Base-by-base conservation (phyloP, 495 filamentous ascomycete species). In the Ascodesmis nigricans region DNA sequence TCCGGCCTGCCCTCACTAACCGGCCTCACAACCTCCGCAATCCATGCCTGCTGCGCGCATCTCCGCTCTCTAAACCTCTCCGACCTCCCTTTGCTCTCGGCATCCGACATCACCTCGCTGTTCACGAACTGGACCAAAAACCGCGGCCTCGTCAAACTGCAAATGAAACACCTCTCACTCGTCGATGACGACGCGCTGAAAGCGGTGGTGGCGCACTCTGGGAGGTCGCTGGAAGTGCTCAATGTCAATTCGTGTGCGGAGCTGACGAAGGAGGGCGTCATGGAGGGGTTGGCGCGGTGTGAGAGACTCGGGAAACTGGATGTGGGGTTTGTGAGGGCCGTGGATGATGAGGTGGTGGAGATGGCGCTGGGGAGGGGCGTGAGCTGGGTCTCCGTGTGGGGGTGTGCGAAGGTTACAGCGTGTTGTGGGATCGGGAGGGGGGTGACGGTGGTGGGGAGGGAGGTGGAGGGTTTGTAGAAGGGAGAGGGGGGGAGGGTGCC, bases 301-400 rank as follows among this genome's bases (percentile, higher is more conserved):
- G 26, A 21, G 14, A 44, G 29, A 10, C 27, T 50, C 2, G 29
- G 32, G 15, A 39, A 40, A 13, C 21, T 50, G 14, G 47, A 50
- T 23, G 10, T 45, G 2, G 47, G 36, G 1, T 50, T 50, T 27
- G 23, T 50, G 14, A 48, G 47, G 14, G 21, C 33, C 1, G 47
- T 48, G 1, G 38, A 48, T 25, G 47, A 50, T 33, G 40, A 23
- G 20, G 23, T 45, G 15, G 31, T 50, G 7, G 47, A 50, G 35
- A 27, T 30, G 18, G 6, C 49, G 16, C 23, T 9, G 11, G 5
- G 21, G 3, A 21, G 9, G 6, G 31, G 20, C 5, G 18, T 27
- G n/a, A 40, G 25, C 9, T 1, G 23, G 11, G 33, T 49, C 22
- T 36, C 38, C 15, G 45, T 50, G 24, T 50, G 47, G 47, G 47